Evolutionary conservation across 2,329 filamentous ascomycete species (phyloP).

Genomic region (Rutstroemia sydowiana): DNA sequence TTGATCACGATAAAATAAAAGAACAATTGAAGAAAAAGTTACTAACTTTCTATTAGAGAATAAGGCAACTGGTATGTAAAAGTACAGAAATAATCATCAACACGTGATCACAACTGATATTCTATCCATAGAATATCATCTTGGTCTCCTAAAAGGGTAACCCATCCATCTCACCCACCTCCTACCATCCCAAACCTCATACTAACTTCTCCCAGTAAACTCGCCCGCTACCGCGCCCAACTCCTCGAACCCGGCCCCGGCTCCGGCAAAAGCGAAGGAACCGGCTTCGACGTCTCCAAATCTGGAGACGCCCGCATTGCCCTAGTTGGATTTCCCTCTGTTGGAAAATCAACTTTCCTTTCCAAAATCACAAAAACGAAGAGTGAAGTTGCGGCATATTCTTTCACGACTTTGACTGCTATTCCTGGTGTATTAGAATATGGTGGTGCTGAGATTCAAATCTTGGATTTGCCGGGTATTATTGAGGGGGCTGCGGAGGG

Average conservation of each 20-base stretch:
- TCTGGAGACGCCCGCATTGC: slow-evolving; percentile 94
- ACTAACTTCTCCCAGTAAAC: slow-evolving; percentile 57
- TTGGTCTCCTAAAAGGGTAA: slow-evolving; percentile 95
- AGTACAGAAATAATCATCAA: slow-evolving; percentile 7
- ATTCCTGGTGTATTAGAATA: slow-evolving; percentile 97
- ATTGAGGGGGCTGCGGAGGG: slow-evolving; percentile 95
- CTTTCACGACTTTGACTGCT: slow-evolving; percentile 94
- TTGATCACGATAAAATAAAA: too few species aligned
- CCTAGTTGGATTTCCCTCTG: slow-evolving; percentile 95
- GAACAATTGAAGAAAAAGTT: too few species aligned
- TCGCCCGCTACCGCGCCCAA: slow-evolving; percentile 88
- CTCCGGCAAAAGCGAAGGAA: slow-evolving; percentile 66
- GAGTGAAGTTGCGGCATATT: slow-evolving; percentile 90
- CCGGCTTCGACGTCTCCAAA: slow-evolving; percentile 92
- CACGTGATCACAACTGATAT: slow-evolving; percentile 29
- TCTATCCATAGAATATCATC: slow-evolving; percentile 72
- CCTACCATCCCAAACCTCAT: background rate
- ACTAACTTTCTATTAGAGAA: slow-evolving; percentile 58
- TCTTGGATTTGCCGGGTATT: slow-evolving; percentile 94
- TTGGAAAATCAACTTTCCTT: slow-evolving; percentile 97
- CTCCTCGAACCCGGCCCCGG: slow-evolving; percentile 84
- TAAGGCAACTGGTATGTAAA: slow-evolving; percentile 83
- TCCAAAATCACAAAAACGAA: slow-evolving; percentile 98
- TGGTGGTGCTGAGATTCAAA: slow-evolving; percentile 94
- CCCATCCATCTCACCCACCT: slow-evolving; percentile 3